Conservation (phyloP, 2,329 filamentous ascomycete species). For the Phyllosticta paracitricarpa region DNA sequence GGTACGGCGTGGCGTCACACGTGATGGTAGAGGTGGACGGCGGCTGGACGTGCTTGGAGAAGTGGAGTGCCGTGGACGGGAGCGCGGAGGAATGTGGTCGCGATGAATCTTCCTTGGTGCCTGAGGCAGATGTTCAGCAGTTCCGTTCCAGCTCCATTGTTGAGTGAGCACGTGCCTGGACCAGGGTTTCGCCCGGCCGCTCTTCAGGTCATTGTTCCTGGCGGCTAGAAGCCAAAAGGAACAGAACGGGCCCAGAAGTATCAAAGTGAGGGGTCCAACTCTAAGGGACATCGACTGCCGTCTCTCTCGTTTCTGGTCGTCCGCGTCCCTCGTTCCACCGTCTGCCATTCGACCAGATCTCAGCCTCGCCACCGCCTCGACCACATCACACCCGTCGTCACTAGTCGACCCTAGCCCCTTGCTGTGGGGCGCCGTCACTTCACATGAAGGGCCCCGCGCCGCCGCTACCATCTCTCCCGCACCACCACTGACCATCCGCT, state of each 20-base stretch:
- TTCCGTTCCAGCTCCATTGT: background rate
- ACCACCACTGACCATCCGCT: conserved; percentile 1
- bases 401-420: conserved; percentile 1
- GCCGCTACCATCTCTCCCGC: background rate
- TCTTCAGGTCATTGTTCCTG: background rate
- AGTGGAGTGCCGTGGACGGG: too few species aligned
- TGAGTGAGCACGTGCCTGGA: background rate
- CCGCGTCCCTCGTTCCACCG: background rate
- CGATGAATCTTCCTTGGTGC: too few species aligned
- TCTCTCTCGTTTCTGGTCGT: too few species aligned
- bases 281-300: background rate
- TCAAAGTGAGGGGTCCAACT: background rate
- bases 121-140: too few species aligned
- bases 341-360: background rate
- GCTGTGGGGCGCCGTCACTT: conserved; percentile 8
- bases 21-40: too few species aligned
- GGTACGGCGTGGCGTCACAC: too few species aligned
- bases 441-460: conserved; percentile 10
- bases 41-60: too few species aligned
- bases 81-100: too few species aligned
- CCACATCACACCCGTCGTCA: background rate
- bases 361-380: background rate
- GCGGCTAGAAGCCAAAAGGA: background rate
- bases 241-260: background rate
- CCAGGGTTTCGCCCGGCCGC: background rate